Evolutionary conservation across 768 basidiomycete species (phyloP), one percentile per base, ranked within the genome.

Genomic region (Boletus sp.): DNA sequence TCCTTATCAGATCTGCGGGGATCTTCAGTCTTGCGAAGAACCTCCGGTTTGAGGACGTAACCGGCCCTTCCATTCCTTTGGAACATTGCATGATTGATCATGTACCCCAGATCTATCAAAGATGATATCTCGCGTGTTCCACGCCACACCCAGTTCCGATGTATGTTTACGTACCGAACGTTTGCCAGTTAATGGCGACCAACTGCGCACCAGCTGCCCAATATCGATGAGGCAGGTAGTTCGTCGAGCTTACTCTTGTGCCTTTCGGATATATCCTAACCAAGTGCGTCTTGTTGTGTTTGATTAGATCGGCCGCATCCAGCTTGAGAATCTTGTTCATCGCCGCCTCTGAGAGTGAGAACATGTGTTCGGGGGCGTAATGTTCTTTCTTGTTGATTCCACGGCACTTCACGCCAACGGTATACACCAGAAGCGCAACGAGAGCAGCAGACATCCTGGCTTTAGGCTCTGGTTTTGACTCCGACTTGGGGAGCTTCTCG

Each of bases 141-240:
- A 51, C 14, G 40, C 55, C 33, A 33, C 33, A 29, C 21, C 15
- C 2, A 47, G 2, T 1, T 29, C 15, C 1, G 5, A 32, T 19
- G n/a, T 44, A 1, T 30, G 19, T 44, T 43, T 14, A 75, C 85
- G 51, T 65, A 95, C 93, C 94, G 60, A 86, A 86, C 0, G 94
- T 98, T 72, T 99, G 96, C 93, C 94, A 98, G 70, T 99, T 99
- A 51, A 99, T 79, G 8, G 96, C 93, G 0, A 94, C 93, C 6
- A 98, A 72, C 69, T 98, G 95, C 13, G 84, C 81, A 0, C 96
- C 96, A 2, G 84, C 84, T 1, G 84, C 83, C 96, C 96, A 99
- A 67, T 84, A 94, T 17, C 84, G 79, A 70, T 93, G 86, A 7
- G 95, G 95, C 57, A 88, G 80, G 62, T 87, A 98, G 65, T 98